Base-by-base conservation (phyloP, 495 filamentous ascomycete genomes). In the Lasiosphaeris hirsuta region DNA sequence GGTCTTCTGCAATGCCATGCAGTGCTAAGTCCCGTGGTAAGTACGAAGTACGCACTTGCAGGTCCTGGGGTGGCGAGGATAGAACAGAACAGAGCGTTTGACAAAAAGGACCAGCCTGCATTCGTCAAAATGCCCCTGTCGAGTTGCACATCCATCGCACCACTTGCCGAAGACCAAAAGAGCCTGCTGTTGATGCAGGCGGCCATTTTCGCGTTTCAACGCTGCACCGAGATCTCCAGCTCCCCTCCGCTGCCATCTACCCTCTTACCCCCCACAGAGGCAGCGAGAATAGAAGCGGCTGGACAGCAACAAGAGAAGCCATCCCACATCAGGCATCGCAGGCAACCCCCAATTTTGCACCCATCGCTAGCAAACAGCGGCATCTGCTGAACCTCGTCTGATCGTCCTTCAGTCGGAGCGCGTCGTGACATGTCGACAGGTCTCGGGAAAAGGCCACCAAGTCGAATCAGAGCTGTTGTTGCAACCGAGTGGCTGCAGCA, bases 401-500 rank as follows among this genome's bases (percentile, higher is more conserved):
- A 33, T 53, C 37, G 38, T 18, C 23, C 15, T 15, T 38, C 30
- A 38, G 49, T 39, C 30, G 49, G 38, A 36, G 40, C 49, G 40
- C 18, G 49, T 18, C 30, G 49, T 51, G 49, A 51, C 49, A 51
- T 39, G 49, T 18, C 49, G 41, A 37, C 39, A 19, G 30, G 3
- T 45, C 23, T 35, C 41, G 33, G 33, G 42, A 47, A 36, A n/a
- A 37, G 19, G 42, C 14, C 23, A 30, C 53, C 15, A 36, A 36
- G 49, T 45, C 53, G 53, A 38, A 64, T 57, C 51, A 58, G 50
- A 49, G 33, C 10, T 10, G 35, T 13, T 19, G 34, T 48, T 56
- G n/a, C 19, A 19, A 52, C 61, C 61, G 65, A 65, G 60, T 57
- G 65, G 65, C 57, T 68, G 60, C 60, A 63, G 41, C 33, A 44